phyloP scores from a whole-genome alignment of 2,329 filamentous ascomycete species.

The Neopestalotiopsis clavispora region DNA sequence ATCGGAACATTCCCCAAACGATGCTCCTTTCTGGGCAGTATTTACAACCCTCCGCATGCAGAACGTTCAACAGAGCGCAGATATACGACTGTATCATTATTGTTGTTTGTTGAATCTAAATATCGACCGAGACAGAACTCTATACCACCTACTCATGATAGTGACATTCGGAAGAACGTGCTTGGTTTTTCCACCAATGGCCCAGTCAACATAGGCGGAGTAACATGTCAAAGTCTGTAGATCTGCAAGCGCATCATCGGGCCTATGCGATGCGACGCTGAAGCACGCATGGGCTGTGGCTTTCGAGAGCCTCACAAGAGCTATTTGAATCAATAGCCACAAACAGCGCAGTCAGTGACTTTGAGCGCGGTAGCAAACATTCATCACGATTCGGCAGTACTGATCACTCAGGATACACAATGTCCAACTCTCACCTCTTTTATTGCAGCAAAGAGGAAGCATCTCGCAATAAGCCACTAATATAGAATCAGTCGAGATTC shows the following conservation, averaged over 20 bases:
- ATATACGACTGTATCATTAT: not conserved
- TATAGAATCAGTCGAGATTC: too few relatives aligned
- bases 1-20: too few relatives aligned
- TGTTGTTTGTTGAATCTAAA: not conserved
- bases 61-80: too few relatives aligned
- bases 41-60: too few relatives aligned
- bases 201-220: not conserved
- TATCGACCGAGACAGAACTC: not conserved
- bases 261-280: conserved; percentile 8
- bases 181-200: not conserved
- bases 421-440: too few relatives aligned
- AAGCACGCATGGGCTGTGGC: not conserved
- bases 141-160: not conserved
- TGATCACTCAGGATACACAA: too few relatives aligned
- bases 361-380: not conserved
- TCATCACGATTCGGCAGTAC: too few relatives aligned
- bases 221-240: not conserved
- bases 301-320: not conserved
- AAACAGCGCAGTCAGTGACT: not conserved
- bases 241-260: conserved; percentile 7
- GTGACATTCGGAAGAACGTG: not conserved
- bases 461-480: too few relatives aligned
- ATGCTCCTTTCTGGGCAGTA: too few relatives aligned
- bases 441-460: too few relatives aligned
- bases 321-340: not conserved